Evolutionary conservation across 305 asterid species (phyloP), one percentile per base, ranked within the genome.

Genomic region (Fraxinus sp.): DNA sequence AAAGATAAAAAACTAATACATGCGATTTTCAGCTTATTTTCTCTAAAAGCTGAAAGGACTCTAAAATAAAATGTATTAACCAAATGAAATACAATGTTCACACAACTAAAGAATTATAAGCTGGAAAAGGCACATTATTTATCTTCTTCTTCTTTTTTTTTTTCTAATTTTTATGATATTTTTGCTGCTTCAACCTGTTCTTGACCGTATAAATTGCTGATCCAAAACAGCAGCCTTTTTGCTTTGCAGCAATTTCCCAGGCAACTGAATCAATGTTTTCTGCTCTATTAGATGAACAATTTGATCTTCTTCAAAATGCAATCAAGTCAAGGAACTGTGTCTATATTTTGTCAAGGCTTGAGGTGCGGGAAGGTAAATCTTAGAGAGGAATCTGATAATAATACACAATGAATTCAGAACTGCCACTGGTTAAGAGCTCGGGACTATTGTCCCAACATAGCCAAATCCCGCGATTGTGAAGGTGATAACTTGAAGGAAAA

Each of bases 391-490:
- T 64, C 73, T 64, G 5, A 9, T 30, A 30, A 14, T 16, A 30
- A 30, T 2, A 32, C 22, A 71, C 22, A 32, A 71, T 16, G 41
- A 71, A 14, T 32, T 55, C 33, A 4, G 6, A 70, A 37, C 71
- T 64, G 37, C n/a, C 13, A 16, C 3, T 3, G 16, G 64, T 84
- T 77, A 90, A 81, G 91, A 88, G 82, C 85, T 84, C 0, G 93
- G 92, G 36, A 93, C 92, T 20, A 90, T 87, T 14, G 91, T 90
- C 78, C 98, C 98, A 20, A 93, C 72, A 37, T 91, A 92, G 36
- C 98, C 97, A 14, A 95, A 85, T 78, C 97, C 98, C 3, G 93
- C 94, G 5, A 89, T 88, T 35, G 91, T 83, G 76, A 92, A 94
- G 36, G 96, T 90, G 75, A 90, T 85, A 28, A 88, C 86, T 86